Evolutionary conservation across 2,329 filamentous ascomycete genomes (phyloP), one percentile per base, ranked within the genome.

Genomic region (Kalmusia sp.): DNA sequence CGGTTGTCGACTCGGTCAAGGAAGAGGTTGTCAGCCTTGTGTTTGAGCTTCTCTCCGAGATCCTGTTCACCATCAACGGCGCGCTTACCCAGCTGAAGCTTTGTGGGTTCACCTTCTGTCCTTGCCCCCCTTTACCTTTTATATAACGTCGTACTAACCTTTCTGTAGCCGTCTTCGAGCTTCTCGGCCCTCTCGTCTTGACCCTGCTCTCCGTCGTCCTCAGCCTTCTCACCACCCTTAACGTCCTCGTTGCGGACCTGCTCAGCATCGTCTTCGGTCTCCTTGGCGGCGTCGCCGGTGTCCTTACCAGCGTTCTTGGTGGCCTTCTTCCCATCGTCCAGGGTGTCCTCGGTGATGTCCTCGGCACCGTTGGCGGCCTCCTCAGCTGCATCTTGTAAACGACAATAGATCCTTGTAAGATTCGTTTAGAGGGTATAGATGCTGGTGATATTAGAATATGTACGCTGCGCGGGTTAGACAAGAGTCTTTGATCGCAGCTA

Each of bases 141-240:
- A 9, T 15, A 14, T 8, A 11, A 2, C 19, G 2, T 22, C 8
- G 5, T 34, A 24, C 45, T 49, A 27, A 54, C 37, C 17, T 17
- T 35, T n/a, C 12, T 15, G 6, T 15, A 54, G 51, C 51, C 30
- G 39, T 54, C 25, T 54, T 54, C 39, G 51, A 54, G 30, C 45
- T 54, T 31, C 51, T 54, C 25, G 51, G 51, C 14, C 34, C 51
- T 11, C 14, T 45, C 15, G 38, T 39, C 31, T 22, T 54, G 21
- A 11, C 38, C 5, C 45, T 54, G 6, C 38, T 54, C 8, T 35
- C 51, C 9, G 45, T 49, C 30, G 12, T 30, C 17, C 14, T 49
- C n/a, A 31, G 41, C 38, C 39, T 54, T 22, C 45, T 54, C 33
- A 15, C 45, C 12, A 24, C 44, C 15, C 34, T 54, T 6, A 49